Evolutionary conservation across 192 early-diverging fungal genomes (phyloP), one percentile per base, ranked within the genome.

Genomic region (Backusella mclennaniae): DNA sequence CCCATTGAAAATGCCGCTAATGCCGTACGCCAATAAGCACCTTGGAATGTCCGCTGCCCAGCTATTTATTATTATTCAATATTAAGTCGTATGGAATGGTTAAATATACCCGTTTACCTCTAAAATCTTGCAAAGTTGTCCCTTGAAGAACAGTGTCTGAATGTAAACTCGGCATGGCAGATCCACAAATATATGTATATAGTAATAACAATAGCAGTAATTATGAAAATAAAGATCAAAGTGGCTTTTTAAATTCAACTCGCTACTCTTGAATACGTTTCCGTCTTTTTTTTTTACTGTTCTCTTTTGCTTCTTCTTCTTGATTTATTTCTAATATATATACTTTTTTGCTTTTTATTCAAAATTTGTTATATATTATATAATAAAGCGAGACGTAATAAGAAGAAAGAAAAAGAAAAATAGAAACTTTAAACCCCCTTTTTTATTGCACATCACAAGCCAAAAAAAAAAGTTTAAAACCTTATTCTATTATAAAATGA

Each of bases 401-500:
- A 63, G 6, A 59, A 59, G 2, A 63, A 63, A 63, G 9, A 14
- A 63, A 59, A 29, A 63, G 56, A 26, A 59, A 63, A 63, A 63
- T 63, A 63, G 9, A 63, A 29, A 63, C 56, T 29, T 63, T 26
- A 29, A 56, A 14, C 56, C 56, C 12, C 23, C n/a, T 29, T 63
- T 63, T 29, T 63, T 29, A 63, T 63, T 63, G 29, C 23, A 63
- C 29, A 29, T 63, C 23, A 63, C 21, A 63, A 63, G 23, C 21
- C 46, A n/a, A 49, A 49, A 63, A 59, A 59, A 63, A 63, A 29
- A 29, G 56, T 63, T 29, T 29, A 63, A 23, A 63, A 63, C 56
- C 56, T 63, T 63, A 63, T 63, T 63, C 21, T 29, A 63, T 63
- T 63, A 63, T 63, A 63, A 63, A 63, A 63, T 63, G 56, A 29